Evolutionary conservation across 257 asterid genomes (phyloP).

Genomic region (Fraxinus americana): DNA sequence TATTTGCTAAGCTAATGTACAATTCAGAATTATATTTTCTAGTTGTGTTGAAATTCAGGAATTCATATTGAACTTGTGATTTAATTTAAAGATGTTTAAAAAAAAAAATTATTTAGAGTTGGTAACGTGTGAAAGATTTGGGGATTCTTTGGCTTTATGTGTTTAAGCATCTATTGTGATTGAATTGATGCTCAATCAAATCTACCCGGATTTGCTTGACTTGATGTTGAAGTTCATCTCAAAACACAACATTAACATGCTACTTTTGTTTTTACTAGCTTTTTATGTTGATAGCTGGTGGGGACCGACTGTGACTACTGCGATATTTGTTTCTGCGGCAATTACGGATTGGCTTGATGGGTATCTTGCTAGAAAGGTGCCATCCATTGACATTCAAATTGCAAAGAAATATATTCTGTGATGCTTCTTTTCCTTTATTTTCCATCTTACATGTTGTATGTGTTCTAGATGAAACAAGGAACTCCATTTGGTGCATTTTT

Average conservation of each 20-base stretch:
- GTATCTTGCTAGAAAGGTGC: constrained; percentile 93
- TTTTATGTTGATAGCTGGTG: constrained; percentile 89
- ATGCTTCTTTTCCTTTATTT: constrained; percentile 14
- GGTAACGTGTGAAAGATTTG: neutral
- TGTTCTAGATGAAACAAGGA: constrained; percentile 83
- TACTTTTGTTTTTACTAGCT: constrained; percentile 46
- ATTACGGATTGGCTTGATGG: constrained; percentile 99
- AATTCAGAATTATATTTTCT: neutral
- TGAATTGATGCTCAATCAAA: neutral
- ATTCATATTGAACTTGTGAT: neutral
- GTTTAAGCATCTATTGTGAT: neutral
- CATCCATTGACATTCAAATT: constrained; percentile 16
- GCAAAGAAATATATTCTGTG: constrained; percentile 8
- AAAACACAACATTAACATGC: constrained; percentile 20
- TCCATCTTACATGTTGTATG: constrained; percentile 21
- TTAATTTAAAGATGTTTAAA: neutral
- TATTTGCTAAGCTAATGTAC: neutral
- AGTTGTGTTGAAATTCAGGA: neutral
- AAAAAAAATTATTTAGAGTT: neutral
- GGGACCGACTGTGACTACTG: constrained; percentile 88
- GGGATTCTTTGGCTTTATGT: neutral
- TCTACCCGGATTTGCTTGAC: neutral
- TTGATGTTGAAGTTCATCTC: neutral
- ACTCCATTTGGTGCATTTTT: constrained; percentile 95
- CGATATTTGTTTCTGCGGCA: constrained; percentile 82